Conservation (phyloP, 441 rosid species). For the Gossypium aridum region DNA sequence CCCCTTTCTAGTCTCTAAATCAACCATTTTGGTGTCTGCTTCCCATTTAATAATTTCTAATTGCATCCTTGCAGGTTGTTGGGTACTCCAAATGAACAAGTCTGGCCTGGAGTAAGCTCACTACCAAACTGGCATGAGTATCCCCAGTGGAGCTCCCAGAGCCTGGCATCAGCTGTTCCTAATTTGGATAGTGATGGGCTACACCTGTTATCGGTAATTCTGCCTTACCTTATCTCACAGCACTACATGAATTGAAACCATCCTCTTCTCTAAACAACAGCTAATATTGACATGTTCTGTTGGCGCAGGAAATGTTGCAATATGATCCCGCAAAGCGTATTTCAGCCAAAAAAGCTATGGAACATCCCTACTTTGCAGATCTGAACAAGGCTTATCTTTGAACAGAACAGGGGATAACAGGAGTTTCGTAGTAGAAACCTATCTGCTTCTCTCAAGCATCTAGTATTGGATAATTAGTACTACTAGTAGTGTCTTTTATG, state of each 20-base stretch:
- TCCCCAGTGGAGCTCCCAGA: conserved; percentile 86
- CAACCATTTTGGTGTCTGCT: not conserved
- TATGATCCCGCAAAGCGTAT: conserved; percentile 84
- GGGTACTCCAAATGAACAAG: conserved; percentile 82
- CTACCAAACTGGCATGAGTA: conserved; percentile 96
- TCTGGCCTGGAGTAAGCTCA: conserved; percentile 93
- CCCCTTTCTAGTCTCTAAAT: not conserved
- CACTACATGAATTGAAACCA: not conserved
- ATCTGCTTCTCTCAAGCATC: conserved; percentile 12
- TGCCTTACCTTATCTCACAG: not conserved
- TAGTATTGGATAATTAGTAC: not conserved
- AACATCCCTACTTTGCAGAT: conserved; percentile 87
- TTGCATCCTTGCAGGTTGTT: conserved; percentile 46
- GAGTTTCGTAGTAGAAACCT: not conserved
- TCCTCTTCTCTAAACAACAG: not conserved
- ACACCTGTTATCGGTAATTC: conserved; percentile 61
- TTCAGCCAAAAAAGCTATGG: conserved; percentile 95
- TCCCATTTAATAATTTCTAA: not conserved
- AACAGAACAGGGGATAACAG: conserved; percentile 8
- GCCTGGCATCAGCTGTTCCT: conserved; percentile 56
- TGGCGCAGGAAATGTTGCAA: conserved; percentile 82
- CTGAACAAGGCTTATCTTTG: conserved; percentile 54
- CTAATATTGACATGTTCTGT: not conserved
- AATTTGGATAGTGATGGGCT: conserved; percentile 62
- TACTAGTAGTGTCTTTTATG: not conserved